Evolutionary conservation across 345 rosid genomes (phyloP).

Genomic region (Fremontodendron californicum): DNA sequence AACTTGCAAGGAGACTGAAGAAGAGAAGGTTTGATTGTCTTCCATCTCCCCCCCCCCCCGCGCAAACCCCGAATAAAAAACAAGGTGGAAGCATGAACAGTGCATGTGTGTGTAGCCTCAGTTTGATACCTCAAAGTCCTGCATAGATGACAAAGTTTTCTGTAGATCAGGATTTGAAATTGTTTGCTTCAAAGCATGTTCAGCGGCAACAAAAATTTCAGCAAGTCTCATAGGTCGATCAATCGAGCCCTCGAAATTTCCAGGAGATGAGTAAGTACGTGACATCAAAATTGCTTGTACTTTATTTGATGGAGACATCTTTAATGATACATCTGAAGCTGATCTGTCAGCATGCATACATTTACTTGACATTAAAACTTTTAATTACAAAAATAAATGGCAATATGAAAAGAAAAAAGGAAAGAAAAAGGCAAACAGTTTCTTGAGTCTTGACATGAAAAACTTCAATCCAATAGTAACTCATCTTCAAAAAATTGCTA

Average conservation of each 20-base stretch:
- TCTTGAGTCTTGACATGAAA: neutral
- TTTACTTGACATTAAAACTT: conserved; percentile 12
- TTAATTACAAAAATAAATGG: conserved; percentile 25
- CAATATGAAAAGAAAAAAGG: neutral
- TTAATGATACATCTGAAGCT: conserved; percentile 48
- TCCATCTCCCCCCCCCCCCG: neutral
- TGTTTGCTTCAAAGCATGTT: conserved; percentile 69
- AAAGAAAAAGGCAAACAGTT: neutral
- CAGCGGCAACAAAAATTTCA: conserved; percentile 94
- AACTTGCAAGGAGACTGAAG: neutral
- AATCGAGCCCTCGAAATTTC: conserved; percentile 67
- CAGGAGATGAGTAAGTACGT: conserved; percentile 79
- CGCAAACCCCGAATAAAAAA: too few species aligned
- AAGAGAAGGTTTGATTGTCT: neutral
- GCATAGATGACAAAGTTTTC: conserved; percentile 72
- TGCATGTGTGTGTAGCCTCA: neutral
- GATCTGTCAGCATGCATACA: conserved; percentile 57
- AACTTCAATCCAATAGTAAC: neutral
- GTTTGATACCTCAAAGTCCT: conserved; percentile 77
- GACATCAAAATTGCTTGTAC: conserved; percentile 44
- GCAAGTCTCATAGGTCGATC: conserved; percentile 96
- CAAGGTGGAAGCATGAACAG: neutral
- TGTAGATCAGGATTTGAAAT: conserved; percentile 64
- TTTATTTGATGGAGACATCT: conserved; percentile 46
- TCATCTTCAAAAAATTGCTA: neutral